Percentiles rank a stretch among this genome's conserved stretches.
Evolutionary conservation across 2,329 filamentous ascomycete genomes (phyloP).

Genomic region (Ascochyta fabae): DNA sequence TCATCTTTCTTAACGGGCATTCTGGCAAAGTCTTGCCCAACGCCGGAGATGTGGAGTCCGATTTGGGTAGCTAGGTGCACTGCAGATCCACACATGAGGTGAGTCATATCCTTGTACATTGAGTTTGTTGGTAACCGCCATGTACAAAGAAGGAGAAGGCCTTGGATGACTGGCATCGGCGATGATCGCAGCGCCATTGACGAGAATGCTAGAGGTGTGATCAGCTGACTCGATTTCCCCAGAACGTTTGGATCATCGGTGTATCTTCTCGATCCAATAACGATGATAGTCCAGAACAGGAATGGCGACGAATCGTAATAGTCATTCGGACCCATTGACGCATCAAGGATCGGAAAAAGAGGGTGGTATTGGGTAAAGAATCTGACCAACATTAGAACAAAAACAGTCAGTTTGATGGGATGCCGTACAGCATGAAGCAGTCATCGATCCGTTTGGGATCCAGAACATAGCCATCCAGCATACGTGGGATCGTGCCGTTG

Average conservation of each 20-base stretch:
- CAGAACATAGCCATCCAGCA: slow-evolving; percentile 42
- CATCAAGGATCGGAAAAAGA: slow-evolving; percentile 44
- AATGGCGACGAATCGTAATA: slow-evolving; percentile 45
- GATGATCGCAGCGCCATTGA: slow-evolving; percentile 47
- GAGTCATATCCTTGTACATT: slow-evolving; percentile 51
- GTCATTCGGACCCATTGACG: slow-evolving; percentile 39
- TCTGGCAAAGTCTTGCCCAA: slow-evolving; percentile 51
- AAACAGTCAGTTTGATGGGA: neutral
- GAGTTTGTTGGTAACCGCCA: slow-evolving; percentile 52
- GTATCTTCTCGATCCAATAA: slow-evolving; percentile 49
- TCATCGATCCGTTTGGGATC: slow-evolving; percentile 44
- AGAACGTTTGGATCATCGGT: slow-evolving; percentile 45
- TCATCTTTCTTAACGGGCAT: slow-evolving; percentile 46
- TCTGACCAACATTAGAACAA: slow-evolving; percentile 29
- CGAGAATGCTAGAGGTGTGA: slow-evolving; percentile 47
- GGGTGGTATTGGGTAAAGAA: slow-evolving; percentile 46
- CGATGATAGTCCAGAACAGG: slow-evolving; percentile 51
- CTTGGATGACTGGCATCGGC: slow-evolving; percentile 50
- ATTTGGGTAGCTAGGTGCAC: slow-evolving; percentile 52
- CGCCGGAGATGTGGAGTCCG: slow-evolving; percentile 49
- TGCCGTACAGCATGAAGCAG: slow-evolving; percentile 42
- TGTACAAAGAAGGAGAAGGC: slow-evolving; percentile 49
- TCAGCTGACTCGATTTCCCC: slow-evolving; percentile 40
- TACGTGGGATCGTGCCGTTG: slow-evolving; percentile 31
- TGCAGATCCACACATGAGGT: slow-evolving; percentile 50